Evolutionary conservation across 257 asterid genomes (phyloP), one percentile per base, ranked within the genome.

Genomic region (Przewalskia tangutica): DNA sequence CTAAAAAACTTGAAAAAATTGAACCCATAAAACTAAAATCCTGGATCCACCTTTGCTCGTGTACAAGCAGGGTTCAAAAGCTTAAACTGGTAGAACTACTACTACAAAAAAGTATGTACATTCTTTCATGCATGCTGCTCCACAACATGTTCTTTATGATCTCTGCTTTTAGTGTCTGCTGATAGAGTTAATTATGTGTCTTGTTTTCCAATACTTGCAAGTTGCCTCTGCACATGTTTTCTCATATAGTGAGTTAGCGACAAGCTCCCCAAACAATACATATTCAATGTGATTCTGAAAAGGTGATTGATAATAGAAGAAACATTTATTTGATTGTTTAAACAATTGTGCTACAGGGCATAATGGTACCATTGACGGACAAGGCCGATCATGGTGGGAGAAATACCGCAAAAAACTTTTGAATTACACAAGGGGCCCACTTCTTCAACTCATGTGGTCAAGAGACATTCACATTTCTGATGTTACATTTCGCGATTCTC

Each of bases 371-470:
- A 93, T 94, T 80, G 82, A 90, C 20, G 98, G 98, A 38, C 98
- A 94, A 90, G 97, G 98, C 87, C 93, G 85, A 84, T 81, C 88
- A 77, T 94, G 98, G 98, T 94, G 98, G 98, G 87, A 89, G 70
- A 94, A 94, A 87, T 89, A 91, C 83, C 88, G 80, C 11, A 91
- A 85, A 68, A 88, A 90, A 14, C 90, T 76, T 77, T 82, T 94
- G 82, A 94, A 92, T 85, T 86, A 93, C 90, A 93, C 98, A 0
- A 88, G 98, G 90, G 98, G 97, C 4, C 98, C 97, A 17, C 97
- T 94, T 38, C 92, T 94, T 87, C 98, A 94, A 88, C 90, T 94
- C 83, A 89, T 94, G 98, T 94, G 98, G 98, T 94, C 98, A 40
- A 92, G 89, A 84, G 94, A 94, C 85, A 90, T 94, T 86, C 89